Conservation (phyloP, 257 asterid genomes). For the Solanum pinnatisectum region DNA sequence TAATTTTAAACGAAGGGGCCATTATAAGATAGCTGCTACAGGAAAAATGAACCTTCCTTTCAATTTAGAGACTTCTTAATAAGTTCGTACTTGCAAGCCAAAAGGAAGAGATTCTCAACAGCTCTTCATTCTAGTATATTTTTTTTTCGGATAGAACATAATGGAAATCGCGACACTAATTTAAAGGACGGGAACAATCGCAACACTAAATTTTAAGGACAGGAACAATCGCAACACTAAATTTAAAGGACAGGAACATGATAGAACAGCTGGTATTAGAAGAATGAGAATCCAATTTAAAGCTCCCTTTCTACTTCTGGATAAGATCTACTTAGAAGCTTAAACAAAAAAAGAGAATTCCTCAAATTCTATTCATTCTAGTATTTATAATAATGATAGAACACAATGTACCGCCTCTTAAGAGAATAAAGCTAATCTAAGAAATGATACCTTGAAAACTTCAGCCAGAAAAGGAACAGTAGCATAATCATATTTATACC, state of each 20-base stretch:
- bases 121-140: not conserved
- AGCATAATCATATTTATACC: slow-evolving; percentile 81
- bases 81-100: not conserved
- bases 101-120: not conserved
- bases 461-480: slow-evolving; percentile 99
- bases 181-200: not conserved
- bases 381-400: not conserved
- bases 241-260: not conserved
- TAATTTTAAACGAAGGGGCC: not conserved
- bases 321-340: not conserved
- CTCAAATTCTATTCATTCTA: not conserved
- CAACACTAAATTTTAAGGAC: too few species aligned
- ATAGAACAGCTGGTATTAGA: not conserved
- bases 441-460: slow-evolving; percentile 62
- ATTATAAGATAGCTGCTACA: not conserved
- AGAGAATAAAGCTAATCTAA: not conserved
- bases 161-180: not conserved
- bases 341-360: not conserved
- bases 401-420: not conserved
- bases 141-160: not conserved
- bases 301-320: not conserved
- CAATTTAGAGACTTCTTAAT: not conserved
- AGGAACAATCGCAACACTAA: too few species aligned
- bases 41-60: not conserved
- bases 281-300: not conserved